Conservation (phyloP, 2,329 filamentous ascomycete species). For the Botrytis porri region DNA sequence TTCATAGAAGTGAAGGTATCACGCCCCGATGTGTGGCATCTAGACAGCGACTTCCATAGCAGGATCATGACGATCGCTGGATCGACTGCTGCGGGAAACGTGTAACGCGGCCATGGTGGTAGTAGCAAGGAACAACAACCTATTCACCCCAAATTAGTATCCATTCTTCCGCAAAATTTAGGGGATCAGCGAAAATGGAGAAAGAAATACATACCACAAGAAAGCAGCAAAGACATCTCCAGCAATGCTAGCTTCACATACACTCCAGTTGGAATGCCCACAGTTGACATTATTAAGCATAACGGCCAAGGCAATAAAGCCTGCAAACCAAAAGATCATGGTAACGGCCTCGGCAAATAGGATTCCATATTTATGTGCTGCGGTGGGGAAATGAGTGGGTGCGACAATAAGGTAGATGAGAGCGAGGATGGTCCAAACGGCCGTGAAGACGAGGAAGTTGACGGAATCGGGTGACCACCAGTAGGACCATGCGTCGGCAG, state of each 20-base stretch:
- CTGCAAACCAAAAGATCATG: conserved; percentile 86
- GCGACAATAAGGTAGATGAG: conserved; percentile 68
- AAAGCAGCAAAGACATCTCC: conserved; percentile 48
- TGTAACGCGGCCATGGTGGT: conserved; percentile 48
- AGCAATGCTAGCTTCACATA: conserved; percentile 37
- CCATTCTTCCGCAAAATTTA: not conserved
- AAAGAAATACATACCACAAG: conserved; percentile 42
- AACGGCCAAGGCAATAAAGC: conserved; percentile 73
- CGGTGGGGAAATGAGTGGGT: conserved; percentile 57
- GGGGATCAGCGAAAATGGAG: not conserved
- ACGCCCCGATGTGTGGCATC: not conserved
- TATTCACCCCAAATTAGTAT: conserved; percentile 29
- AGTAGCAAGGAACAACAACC: conserved; percentile 51
- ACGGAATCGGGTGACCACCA: conserved; percentile 52
- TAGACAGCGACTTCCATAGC: conserved; percentile 25
- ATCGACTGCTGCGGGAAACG: conserved; percentile 41
- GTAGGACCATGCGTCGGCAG: conserved; percentile 50
- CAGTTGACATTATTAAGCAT: conserved; percentile 54
- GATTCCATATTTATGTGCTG: conserved; percentile 63
- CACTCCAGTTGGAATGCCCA: conserved; percentile 44
- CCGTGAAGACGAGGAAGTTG: conserved; percentile 77
- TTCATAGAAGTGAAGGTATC: not conserved
- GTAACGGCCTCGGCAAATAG: conserved; percentile 68
- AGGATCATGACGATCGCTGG: conserved; percentile 26
- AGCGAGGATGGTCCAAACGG: conserved; percentile 72